A percentile compares a stretch with the other conserved stretches of the same genome.
Conservation (phyloP, 768 basidiomycete species). For the Russula sp. region DNA sequence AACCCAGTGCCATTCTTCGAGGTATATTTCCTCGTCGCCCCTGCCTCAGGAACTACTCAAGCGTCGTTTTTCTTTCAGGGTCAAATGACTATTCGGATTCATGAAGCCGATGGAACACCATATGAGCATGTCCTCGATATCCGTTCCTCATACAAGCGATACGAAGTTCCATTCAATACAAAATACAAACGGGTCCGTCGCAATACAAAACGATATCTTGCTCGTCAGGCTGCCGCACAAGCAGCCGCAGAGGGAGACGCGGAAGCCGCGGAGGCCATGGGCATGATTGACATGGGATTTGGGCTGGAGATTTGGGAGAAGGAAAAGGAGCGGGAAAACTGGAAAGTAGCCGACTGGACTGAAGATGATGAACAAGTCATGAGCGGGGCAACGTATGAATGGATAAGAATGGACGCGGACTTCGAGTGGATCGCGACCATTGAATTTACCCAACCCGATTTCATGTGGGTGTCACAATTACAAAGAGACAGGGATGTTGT, state of each 20-base stretch:
- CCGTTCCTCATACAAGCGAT: constrained; percentile 80
- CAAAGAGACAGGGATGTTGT: constrained; percentile 95
- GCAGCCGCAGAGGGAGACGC: constrained; percentile 89
- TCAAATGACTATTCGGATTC: constrained; percentile 97
- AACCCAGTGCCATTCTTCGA: constrained; percentile 91
- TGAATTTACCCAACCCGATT: constrained; percentile 92
- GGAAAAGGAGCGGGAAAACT: constrained; percentile 83
- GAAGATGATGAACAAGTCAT: constrained; percentile 92
- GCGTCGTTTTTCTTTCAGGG: constrained; percentile 44
- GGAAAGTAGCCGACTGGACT: constrained; percentile 98
- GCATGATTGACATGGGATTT: constrained; percentile 91
- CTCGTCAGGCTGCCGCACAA: constrained; percentile 86
- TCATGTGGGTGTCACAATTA: constrained; percentile 97
- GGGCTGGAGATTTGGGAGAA: constrained; percentile 96
- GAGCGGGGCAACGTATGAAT: constrained; percentile 96
- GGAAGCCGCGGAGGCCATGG: constrained; percentile 90
- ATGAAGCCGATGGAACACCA: constrained; percentile 98
- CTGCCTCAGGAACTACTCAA: background rate
- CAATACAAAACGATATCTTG: constrained; percentile 93
- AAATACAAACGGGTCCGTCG: constrained; percentile 96
- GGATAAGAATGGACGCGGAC: constrained; percentile 98
- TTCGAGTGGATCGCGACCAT: constrained; percentile 98
- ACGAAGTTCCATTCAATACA: constrained; percentile 97
- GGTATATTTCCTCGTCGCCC: constrained; percentile 37
- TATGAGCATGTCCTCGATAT: constrained; percentile 98